These are phyloP conservation scores for Penicillium sp. DNA, from an alignment of 2,329 filamentous ascomycete genomes.

Conservation along the genomic window DNA sequence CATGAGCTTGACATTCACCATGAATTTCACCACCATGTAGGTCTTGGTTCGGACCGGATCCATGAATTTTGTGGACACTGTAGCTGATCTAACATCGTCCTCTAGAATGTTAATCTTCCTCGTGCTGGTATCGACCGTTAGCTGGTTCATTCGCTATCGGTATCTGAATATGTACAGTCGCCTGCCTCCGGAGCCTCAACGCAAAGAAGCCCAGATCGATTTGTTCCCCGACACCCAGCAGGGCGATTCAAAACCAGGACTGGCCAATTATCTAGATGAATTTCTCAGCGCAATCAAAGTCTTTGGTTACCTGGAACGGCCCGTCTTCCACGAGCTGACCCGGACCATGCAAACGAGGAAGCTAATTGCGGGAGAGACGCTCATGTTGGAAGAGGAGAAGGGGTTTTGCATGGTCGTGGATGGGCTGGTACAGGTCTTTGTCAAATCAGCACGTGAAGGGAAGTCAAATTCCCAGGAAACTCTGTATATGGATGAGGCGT, in stretches of 20 bases:
- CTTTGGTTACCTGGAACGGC: slow-evolving; percentile 92
- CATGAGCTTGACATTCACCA: slow-evolving; percentile 91
- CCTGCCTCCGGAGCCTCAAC: slow-evolving; percentile 87
- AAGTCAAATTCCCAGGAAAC: slow-evolving; percentile 42
- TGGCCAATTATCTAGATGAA: slow-evolving; percentile 96
- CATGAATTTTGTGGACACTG: neutral
- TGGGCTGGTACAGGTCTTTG: slow-evolving; percentile 94
- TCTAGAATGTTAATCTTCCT: slow-evolving; percentile 71
- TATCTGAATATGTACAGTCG: slow-evolving; percentile 97
- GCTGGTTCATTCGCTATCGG: slow-evolving; percentile 92
- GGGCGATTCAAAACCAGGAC: slow-evolving; percentile 80
- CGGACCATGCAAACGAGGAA: slow-evolving; percentile 98
- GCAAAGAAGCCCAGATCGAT: slow-evolving; percentile 93
- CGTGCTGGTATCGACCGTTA: slow-evolving; percentile 76
- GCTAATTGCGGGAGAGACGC: slow-evolving; percentile 90
- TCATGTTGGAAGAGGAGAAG: slow-evolving; percentile 95
- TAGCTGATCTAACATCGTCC: slow-evolving; percentile 8
- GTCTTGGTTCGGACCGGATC: slow-evolving; percentile 30
- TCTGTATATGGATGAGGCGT: slow-evolving; percentile 46
- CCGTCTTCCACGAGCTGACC: slow-evolving; percentile 96
- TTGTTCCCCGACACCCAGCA: slow-evolving; percentile 92
- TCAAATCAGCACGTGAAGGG: slow-evolving; percentile 71
- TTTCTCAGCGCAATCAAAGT: slow-evolving; percentile 99
- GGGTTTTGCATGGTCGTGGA: slow-evolving; percentile 98
- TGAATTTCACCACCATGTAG: slow-evolving; percentile 96